Conservation (phyloP, 2,329 filamentous ascomycete genomes). For the Pleoardoris graminearum region DNA sequence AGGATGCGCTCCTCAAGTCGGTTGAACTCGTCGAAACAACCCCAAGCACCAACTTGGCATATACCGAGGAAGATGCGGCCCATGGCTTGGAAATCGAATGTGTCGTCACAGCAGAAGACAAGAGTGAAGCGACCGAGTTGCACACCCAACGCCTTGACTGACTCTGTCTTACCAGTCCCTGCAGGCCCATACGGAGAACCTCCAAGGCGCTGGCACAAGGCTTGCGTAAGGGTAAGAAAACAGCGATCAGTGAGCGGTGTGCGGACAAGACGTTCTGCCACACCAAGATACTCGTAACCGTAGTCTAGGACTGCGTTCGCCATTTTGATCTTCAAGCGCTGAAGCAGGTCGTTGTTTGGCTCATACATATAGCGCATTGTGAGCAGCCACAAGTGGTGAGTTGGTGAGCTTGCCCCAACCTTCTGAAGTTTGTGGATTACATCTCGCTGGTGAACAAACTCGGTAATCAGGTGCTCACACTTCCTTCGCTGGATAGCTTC, state of each 20-base stretch:
- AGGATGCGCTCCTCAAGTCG: conserved; percentile 96
- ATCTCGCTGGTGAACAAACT: conserved; percentile 97
- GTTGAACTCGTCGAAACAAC: conserved; percentile 99
- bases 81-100: conserved; percentile 99
- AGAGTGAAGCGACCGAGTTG: conserved; percentile 97
- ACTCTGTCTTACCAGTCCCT: conserved; percentile 98
- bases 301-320: conserved; percentile 95
- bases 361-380: conserved; percentile 97
- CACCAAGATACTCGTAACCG: conserved; percentile 96
- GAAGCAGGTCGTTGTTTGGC: conserved; percentile 75
- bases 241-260: conserved; percentile 97
- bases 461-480: conserved; percentile 97
- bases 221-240: conserved; percentile 96
- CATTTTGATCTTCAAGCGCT: conserved; percentile 90
- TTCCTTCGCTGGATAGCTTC: conserved; percentile 88
- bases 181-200: conserved; percentile 97
- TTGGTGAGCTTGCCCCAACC: conserved; percentile 71
- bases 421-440: conserved; percentile 84
- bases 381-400: conserved; percentile 88
- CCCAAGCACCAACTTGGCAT: conserved; percentile 98
- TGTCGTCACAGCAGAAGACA: conserved; percentile 99
- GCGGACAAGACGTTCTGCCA: conserved; percentile 91
- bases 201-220: conserved; percentile 89
- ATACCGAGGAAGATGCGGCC: conserved; percentile 99
- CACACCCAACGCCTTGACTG: conserved; percentile 94